These are phyloP conservation scores for Monascus purpureus DNA, from an alignment of 495 filamentous ascomycete genomes.

Conservation along the genomic window DNA sequence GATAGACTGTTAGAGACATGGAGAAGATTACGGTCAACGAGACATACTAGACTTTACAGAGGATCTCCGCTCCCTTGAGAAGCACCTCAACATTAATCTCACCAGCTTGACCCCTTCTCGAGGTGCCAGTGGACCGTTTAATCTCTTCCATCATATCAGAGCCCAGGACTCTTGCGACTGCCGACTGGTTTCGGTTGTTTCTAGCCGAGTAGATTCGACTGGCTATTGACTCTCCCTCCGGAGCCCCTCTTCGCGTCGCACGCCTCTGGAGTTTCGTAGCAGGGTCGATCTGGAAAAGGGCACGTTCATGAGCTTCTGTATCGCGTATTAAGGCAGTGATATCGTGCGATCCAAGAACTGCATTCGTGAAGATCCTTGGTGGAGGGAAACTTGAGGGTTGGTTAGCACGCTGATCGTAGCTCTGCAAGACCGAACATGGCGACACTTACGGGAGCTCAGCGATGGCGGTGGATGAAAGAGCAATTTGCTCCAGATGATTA, in stretches of 20 bases:
- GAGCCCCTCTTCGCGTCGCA: constrained; percentile 34
- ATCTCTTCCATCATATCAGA: constrained; percentile 78
- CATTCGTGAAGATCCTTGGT: constrained; percentile 93
- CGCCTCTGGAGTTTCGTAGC: constrained; percentile 32
- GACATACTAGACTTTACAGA: constrained; percentile 72
- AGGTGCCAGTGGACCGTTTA: constrained; percentile 37
- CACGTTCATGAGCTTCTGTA: constrained; percentile 89
- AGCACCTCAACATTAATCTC: constrained; percentile 83
- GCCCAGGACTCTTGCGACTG: constrained; percentile 80
- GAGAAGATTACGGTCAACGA: not conserved
- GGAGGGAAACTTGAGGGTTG: constrained; percentile 53
- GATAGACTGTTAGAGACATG: not conserved
- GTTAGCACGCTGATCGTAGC: not conserved
- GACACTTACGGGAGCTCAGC: constrained; percentile 60
- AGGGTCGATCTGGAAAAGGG: constrained; percentile 80
- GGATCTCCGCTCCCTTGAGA: constrained; percentile 76
- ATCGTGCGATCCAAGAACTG: constrained; percentile 72
- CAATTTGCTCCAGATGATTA: constrained; percentile 82
- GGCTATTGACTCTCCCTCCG: constrained; percentile 29
- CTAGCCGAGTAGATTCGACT: constrained; percentile 37
- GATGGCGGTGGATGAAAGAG: constrained; percentile 68
- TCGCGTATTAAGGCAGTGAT: constrained; percentile 92
- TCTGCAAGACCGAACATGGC: not conserved
- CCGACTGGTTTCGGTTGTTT: constrained; percentile 58
- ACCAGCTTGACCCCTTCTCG: constrained; percentile 28